Conservation (phyloP, 179 eudicot genomes). For the Heliamphora pulchella region DNA sequence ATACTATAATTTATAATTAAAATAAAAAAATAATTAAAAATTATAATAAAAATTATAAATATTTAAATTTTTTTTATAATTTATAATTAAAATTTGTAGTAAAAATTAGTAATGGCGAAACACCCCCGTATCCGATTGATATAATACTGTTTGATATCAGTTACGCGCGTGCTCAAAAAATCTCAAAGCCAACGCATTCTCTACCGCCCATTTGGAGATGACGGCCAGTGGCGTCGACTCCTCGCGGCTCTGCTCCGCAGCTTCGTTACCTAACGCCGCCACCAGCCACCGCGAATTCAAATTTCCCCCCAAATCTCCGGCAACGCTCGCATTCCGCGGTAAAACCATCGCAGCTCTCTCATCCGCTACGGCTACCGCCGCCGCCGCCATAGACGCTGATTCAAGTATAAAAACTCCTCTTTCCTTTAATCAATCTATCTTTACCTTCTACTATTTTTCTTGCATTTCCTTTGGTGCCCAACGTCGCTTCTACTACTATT, state of each 20-base stretch:
- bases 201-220: conserved; percentile 37
- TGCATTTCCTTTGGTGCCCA: neutral
- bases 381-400: conserved; percentile 11
- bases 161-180: neutral
- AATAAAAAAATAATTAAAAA: too few relatives aligned
- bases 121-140: too few relatives aligned
- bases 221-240: conserved; percentile 19
- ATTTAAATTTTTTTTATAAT: too few relatives aligned
- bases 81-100: too few relatives aligned
- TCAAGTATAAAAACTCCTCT: neutral
- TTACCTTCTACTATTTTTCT: neutral
- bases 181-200: conserved; percentile 8
- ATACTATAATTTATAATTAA: too few relatives aligned
- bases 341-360: conserved; percentile 15
- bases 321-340: conserved; percentile 18
- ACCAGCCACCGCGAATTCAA: conserved; percentile 16
- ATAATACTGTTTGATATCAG: neutral
- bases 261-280: conserved; percentile 11
- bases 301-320: conserved; percentile 29
- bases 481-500: too few relatives aligned
- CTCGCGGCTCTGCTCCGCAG: conserved; percentile 15
- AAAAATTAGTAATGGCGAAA: too few relatives aligned
- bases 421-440: neutral
- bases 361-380: conserved; percentile 12
- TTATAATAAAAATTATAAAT: too few relatives aligned